Base-by-base conservation (phyloP, 495 filamentous ascomycete genomes). In the Evernia prunastri region DNA sequence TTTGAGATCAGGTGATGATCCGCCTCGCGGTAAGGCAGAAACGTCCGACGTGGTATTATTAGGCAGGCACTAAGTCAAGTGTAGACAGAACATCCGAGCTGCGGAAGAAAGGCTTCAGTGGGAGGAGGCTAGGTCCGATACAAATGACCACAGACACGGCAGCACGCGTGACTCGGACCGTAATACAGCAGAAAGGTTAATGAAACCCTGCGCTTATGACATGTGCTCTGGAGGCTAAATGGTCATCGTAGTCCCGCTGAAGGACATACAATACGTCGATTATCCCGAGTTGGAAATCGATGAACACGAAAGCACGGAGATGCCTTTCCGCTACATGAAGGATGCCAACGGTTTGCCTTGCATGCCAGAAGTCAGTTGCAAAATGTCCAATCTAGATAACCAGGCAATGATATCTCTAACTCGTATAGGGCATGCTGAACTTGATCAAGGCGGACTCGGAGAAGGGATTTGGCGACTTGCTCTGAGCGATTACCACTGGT, bases 101-200 rank as follows among this genome's bases (percentile, higher is more conserved):
- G 57, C 85, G 94, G 31, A 90, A 89, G 72, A 95, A 96, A 74
- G 95, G 95, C 31, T 98, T 92, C 70, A 79, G 86, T 66, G 92
- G 93, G 53, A 87, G 94, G 61, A 83, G 92, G 65, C 80, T 98
- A 53, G 95, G 95, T 0, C 91, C 92, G 20, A 85, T 92, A 68
- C 94, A 98, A 75, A 97, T 98, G 94, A 97, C 94, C 12, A 98
- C 94, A 0, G 94, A 98, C 75, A 98, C 94, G 23, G 94, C 94
- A 1, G 94, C 96, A 40, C 81, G 94, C 64, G 94, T 97, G 13
- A 96, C 94, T 43, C 84, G 95, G 63, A 84, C 95, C 72, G 88
- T 97, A 20, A 83, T 92, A 13, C 87, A 96, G 66, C 84, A 90
- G 56, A 87, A 89, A 78, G 81, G 92, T 96, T 70, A 68, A 78